Base-by-base conservation (phyloP, 768 basidiomycete genomes). In the Boletus reticuloceps region DNA sequence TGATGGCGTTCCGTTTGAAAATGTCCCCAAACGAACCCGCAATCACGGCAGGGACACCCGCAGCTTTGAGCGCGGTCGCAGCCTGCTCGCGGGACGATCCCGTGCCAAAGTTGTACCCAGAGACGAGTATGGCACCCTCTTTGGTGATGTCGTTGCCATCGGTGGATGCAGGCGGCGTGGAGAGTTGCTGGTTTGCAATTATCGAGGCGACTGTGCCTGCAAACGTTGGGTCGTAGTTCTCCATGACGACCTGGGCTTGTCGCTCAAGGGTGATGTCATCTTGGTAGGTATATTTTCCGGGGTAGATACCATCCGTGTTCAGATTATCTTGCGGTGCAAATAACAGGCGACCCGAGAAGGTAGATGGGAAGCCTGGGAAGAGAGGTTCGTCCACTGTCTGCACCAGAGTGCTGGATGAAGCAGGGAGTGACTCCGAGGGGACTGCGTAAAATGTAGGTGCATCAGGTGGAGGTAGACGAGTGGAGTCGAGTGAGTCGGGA, bases 21-120 rank as follows among this genome's bases (percentile, higher is more conserved):
- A 98, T 98, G 70, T 99, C 97, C 11, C 97, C 96, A 63, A 99
- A 99, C 31, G 94, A 97, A 34, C 95, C 97, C n/a, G 94, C 94
- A 54, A 99, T 81, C 52, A 99, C 94, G 47, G 97, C 77, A 5
- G 94, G 93, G 5, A 99, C 75, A 16, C 97, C 96, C 0, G 96
- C 91, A 8, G 94, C 83, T 69, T 94, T 94, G 59, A 99, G 85
- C 2, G 97, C 96, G 1, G 97, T 99, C 17, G 97, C 97, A 3
- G 97, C 97, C 69, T 99, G 97, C 74, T 99, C 97, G 51, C 97
- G 86, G 29, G 96, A 98, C 0, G 95, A 98, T 9, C 97, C 97
- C 1, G 97, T 99, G 59, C 97, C 97, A 69, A 99, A 98, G 76
- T 99, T 99, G 77, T 93, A 98, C 13, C 97, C 97, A 6, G 94